These are phyloP conservation scores for Theileria sp. DNA, from an alignment of 169 alveolate species.

Conservation along the genomic window DNA sequence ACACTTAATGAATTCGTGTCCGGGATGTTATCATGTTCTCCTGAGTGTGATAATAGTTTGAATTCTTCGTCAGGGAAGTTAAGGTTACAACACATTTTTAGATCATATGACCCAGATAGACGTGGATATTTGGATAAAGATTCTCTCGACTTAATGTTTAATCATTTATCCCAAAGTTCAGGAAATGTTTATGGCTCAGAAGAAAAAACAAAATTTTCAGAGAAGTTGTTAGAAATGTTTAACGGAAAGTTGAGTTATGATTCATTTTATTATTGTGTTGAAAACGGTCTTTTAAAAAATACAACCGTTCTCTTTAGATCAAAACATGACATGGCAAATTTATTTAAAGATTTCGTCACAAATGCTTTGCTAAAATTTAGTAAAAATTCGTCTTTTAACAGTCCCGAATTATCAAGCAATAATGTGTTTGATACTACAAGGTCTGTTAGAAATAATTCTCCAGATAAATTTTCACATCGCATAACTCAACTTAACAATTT, in stretches of 20 bases:
- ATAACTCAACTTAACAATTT: not conserved
- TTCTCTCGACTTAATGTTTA: conserved; percentile 50
- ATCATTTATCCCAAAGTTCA: conserved; percentile 59
- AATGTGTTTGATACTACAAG: not conserved
- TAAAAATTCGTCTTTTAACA: not conserved
- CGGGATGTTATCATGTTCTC: conserved; percentile 78
- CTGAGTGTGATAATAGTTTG: conserved; percentile 63
- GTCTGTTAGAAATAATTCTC: not conserved
- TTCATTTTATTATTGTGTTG: conserved; percentile 57
- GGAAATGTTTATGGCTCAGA: conserved; percentile 18
- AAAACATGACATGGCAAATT: conserved; percentile 62
- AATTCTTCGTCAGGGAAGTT: conserved; percentile 62
- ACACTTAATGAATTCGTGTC: conserved; percentile 68
- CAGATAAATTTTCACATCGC: not conserved
- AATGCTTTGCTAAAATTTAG: conserved; percentile 42
- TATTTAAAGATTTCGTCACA: conserved; percentile 46
- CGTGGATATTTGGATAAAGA: conserved; percentile 60
- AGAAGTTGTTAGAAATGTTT: conserved; percentile 22
- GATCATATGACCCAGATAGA: conserved; percentile 73
- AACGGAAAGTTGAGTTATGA: conserved; percentile 52
- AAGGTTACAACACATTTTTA: conserved; percentile 72
- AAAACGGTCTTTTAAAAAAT: conserved; percentile 48
- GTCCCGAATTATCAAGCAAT: not conserved
- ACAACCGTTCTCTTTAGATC: conserved; percentile 63
- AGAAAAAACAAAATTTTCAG: conserved; percentile 26